Percentiles rank a stretch among this genome's conserved stretches.
These are phyloP conservation scores for Hyphopichia burtonii DNA, from an alignment of 1,139 yeast species.

Conservation along the genomic window DNA sequence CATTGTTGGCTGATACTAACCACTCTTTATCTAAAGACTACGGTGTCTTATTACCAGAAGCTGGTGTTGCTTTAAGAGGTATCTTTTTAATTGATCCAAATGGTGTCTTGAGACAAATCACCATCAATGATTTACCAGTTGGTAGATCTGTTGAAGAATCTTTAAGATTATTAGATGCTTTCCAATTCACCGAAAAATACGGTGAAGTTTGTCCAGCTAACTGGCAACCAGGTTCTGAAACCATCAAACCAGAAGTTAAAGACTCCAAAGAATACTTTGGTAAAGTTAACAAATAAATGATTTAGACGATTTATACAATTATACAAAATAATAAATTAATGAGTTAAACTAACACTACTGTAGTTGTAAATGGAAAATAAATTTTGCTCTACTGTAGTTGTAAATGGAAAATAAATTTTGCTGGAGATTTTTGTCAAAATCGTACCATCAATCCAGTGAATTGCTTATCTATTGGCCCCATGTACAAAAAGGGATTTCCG, in stretches of 20 bases:
- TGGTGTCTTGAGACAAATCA: slow-evolving; percentile 91
- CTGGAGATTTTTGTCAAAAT: no score
- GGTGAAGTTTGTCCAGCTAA: slow-evolving; percentile 99
- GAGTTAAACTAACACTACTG: neutral
- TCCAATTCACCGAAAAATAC: slow-evolving; percentile 97
- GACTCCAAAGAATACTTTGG: slow-evolving; percentile 81
- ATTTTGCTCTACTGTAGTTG: no score
- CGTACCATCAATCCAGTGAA: no score
- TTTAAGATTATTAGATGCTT: slow-evolving; percentile 94
- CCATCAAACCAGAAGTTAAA: slow-evolving; percentile 85
- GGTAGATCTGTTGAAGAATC: slow-evolving; percentile 99
- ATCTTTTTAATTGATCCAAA: slow-evolving; percentile 96
- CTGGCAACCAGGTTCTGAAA: slow-evolving; percentile 97
- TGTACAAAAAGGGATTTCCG: neutral
- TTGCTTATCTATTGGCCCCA: neutral
- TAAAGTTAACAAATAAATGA: slow-evolving; percentile 45
- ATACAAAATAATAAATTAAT: neutral
- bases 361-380: no score
- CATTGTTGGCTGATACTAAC: slow-evolving; percentile 95
- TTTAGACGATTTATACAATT: neutral
- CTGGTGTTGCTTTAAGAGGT: slow-evolving; percentile 96
- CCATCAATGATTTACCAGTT: slow-evolving; percentile 97
- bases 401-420: no score
- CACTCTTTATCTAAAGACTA: slow-evolving; percentile 91
- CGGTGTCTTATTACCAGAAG: slow-evolving; percentile 96